Base-by-base conservation (phyloP, 441 rosid genomes). In the Omphalea diandra region DNA sequence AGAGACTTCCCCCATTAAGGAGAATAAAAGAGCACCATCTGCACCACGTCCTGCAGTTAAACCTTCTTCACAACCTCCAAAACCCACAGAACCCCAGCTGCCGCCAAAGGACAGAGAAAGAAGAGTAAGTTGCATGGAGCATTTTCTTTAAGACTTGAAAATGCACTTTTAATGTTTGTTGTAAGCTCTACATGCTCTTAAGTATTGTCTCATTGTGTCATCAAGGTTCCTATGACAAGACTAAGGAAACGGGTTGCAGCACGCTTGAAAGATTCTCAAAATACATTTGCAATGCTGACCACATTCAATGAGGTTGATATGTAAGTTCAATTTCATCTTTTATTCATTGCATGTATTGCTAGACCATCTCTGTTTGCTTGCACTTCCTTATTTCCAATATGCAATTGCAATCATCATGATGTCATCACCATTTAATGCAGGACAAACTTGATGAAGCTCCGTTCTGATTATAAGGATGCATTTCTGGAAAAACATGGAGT, bases 41-140 rank as follows among this genome's bases (percentile, higher is more conserved):
- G 29, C 55, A 53, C 46, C 77, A 65, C 31, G 11, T 29, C 68
- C 38, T 40, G 84, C 76, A 77, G 87, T 24, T 40, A 82, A 18
- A 85, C 81, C 58, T 72, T 33, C 75, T 24, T 29, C 66, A 65
- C 65, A 81, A 68, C 81, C 93, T 33, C 79, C 93, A 31, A 86
- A 79, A 77, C 84, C 69, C 24, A 79, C 84, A 66, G 95, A 90
- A 75, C 95, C 98, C 18, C 91, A 90, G 79, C 97, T 93, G 75
- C 97, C 98, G 17, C 97, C 98, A 2, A 93, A 90, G 82, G 98
- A 93, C 41, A 85, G 93, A 79, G 98, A 93, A 83, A 90, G 97
- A 87, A 83, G 97, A 43, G 98, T 93, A 75, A 69, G 89, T 69
- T 32, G 38, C 49, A 14, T 54, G 10, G 9, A 20, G 17, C 9